Percentiles rank a stretch among this genome's conserved stretches.
Conservation (phyloP, 2,329 filamentous ascomycete species). For the Alternaria panax region DNA sequence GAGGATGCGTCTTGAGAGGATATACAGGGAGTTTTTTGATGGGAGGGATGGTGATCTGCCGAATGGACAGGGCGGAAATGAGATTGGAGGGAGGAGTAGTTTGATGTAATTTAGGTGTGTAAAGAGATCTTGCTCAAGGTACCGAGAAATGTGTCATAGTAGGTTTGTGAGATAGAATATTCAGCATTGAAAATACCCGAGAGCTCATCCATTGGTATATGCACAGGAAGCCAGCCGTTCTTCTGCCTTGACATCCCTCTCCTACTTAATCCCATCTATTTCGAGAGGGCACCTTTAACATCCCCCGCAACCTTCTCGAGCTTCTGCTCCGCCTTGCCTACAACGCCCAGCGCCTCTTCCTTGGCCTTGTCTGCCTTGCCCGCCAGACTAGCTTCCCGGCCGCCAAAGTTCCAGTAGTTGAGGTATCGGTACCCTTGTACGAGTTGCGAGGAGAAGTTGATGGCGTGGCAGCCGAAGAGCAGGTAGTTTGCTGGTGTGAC, state of each 20-base stretch:
- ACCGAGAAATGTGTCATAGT: neutral
- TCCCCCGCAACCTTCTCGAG: conserved; percentile 16
- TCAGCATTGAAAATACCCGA: neutral
- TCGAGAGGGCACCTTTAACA: conserved; percentile 18
- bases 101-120: conserved; percentile 71
- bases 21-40: conserved; percentile 92
- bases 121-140: neutral
- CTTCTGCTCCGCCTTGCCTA: conserved; percentile 11
- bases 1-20: conserved; percentile 73
- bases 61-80: conserved; percentile 87
- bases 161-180: neutral
- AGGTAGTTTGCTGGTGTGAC: conserved; percentile 71
- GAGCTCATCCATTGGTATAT: neutral
- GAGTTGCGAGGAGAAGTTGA: conserved; percentile 69
- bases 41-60: conserved; percentile 95
- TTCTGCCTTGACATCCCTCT: neutral
- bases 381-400: conserved; percentile 52
- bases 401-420: conserved; percentile 65
- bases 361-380: conserved; percentile 41
- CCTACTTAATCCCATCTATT: conserved; percentile 9
- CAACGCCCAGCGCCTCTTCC: conserved; percentile 11
- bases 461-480: conserved; percentile 71
- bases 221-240: neutral
- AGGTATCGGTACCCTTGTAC: conserved; percentile 69
- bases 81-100: conserved; percentile 90